Evolutionary conservation across 768 basidiomycete species (phyloP).

Genomic region (Gymnopilus junonius): DNA sequence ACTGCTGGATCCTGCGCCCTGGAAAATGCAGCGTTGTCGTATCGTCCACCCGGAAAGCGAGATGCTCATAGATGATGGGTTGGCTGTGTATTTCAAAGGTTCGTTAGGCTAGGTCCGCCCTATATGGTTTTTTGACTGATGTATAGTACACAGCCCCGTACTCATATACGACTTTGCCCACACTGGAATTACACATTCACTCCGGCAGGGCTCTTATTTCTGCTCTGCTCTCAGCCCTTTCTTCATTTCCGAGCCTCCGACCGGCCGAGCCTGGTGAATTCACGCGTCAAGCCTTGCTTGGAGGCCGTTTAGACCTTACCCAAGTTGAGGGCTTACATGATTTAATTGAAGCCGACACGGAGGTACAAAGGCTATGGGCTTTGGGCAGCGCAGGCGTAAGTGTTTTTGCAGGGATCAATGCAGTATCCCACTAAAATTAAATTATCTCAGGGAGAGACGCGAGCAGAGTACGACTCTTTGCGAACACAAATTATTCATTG

Average conservation of each 20-base stretch:
- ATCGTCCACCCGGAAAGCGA: slow-evolving; percentile 65
- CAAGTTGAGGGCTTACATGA: slow-evolving; percentile 90
- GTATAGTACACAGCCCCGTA: slow-evolving; percentile 55
- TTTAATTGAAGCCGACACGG: slow-evolving; percentile 88
- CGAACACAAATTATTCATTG: slow-evolving; percentile 70
- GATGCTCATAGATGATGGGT: slow-evolving; percentile 76
- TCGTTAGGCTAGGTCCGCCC: slow-evolving; percentile 13
- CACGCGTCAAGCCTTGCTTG: slow-evolving; percentile 80
- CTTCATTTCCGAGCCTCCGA: slow-evolving; percentile 63
- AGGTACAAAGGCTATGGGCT: slow-evolving; percentile 77
- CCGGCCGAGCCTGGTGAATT: slow-evolving; percentile 90
- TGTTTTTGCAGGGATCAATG: slow-evolving; percentile 15
- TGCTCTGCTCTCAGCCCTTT: slow-evolving; percentile 68
- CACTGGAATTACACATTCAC: slow-evolving; percentile 85
- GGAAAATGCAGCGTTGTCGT: slow-evolving; percentile 72
- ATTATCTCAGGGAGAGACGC: slow-evolving; percentile 58
- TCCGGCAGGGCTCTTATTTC: slow-evolving; percentile 83
- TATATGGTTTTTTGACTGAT: not conserved
- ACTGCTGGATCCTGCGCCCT: slow-evolving; percentile 49
- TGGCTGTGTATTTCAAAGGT: slow-evolving; percentile 86
- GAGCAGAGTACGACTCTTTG: slow-evolving; percentile 64
- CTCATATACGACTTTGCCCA: slow-evolving; percentile 85
- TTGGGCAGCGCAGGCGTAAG: slow-evolving; percentile 69
- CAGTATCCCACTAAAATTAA: slow-evolving; percentile 7
- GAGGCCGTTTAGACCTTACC: slow-evolving; percentile 83